Conservation (phyloP, 805 yeast species). For the Sungouiella thailandica region DNA sequence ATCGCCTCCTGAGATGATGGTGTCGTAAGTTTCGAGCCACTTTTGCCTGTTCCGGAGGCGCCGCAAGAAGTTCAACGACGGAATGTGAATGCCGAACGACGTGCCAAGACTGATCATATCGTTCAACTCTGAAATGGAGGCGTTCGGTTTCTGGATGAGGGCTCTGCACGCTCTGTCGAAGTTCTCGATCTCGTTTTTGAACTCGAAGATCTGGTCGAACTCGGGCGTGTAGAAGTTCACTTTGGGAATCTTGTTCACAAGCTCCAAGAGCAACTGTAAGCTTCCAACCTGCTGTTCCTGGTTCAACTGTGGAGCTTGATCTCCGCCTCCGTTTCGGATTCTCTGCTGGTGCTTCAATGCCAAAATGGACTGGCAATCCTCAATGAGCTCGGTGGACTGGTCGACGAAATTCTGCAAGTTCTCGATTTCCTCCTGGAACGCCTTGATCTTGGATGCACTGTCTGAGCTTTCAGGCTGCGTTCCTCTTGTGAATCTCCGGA, state of each 20-base stretch:
- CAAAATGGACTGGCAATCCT: conserved; percentile 49
- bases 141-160: conserved; percentile 28
- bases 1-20: conserved; percentile 37
- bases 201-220: conserved; percentile 52
- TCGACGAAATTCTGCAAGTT: conserved; percentile 40
- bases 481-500: conserved; percentile 3
- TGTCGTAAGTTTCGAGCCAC: conserved; percentile 29
- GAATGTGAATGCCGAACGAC: conserved; percentile 53
- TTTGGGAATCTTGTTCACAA: conserved; percentile 38
- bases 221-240: conserved; percentile 54
- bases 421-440: conserved; percentile 18
- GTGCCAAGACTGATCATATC: conserved; percentile 55
- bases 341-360: conserved; percentile 49
- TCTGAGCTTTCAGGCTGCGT: background rate
- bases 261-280: conserved; percentile 9
- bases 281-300: conserved; percentile 27
- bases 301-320: conserved; percentile 18
- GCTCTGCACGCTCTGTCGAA: conserved; percentile 45
- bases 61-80: conserved; percentile 36
- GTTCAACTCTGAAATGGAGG: conserved; percentile 40
- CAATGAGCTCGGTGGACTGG: conserved; percentile 47
- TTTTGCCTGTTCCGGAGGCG: conserved; percentile 30
- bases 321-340: conserved; percentile 28
- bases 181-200: conserved; percentile 46
- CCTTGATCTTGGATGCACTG: conserved; percentile 9